These are phyloP conservation scores for Leccinum ochraceum DNA, from an alignment of 768 basidiomycete species.

Conservation along the genomic window DNA sequence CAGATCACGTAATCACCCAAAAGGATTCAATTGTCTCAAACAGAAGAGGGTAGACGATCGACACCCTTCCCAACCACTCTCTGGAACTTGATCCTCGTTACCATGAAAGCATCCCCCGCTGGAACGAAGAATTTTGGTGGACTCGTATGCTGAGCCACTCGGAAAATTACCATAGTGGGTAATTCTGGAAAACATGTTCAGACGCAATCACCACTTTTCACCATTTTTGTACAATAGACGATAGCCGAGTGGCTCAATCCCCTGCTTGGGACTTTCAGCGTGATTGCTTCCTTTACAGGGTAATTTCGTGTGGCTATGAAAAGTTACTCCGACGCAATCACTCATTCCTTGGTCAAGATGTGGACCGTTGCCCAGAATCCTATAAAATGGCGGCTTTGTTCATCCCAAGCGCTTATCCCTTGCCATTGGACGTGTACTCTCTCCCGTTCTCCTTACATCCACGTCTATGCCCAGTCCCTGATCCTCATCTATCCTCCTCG, in stretches of 20 bases:
- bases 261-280: constrained; percentile 13
- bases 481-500: not conserved
- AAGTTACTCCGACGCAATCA: constrained; percentile 30
- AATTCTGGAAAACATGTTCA: constrained; percentile 16
- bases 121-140: constrained; percentile 1
- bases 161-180: constrained; percentile 4
- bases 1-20: constrained; percentile 10
- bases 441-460: not conserved
- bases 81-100: not conserved
- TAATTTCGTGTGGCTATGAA: constrained; percentile 20
- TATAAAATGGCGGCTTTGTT: constrained; percentile 21
- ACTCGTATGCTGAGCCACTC: constrained; percentile 13
- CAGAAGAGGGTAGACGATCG: constrained; percentile 5
- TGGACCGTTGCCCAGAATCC: constrained; percentile 1
- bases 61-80: not conserved
- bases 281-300: constrained; percentile 25
- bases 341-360: constrained; percentile 14
- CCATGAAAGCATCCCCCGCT: not conserved
- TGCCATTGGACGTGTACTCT: not conserved
- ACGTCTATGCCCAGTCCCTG: not conserved
- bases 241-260: constrained; percentile 30
- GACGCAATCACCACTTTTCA: constrained; percentile 27
- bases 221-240: constrained; percentile 1
- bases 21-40: constrained; percentile 7
- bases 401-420: constrained; percentile 5